Percentiles rank a stretch among this genome's conserved stretches.
Evolutionary conservation across 345 rosid species (phyloP).

Genomic region (Durio zibethinus): DNA sequence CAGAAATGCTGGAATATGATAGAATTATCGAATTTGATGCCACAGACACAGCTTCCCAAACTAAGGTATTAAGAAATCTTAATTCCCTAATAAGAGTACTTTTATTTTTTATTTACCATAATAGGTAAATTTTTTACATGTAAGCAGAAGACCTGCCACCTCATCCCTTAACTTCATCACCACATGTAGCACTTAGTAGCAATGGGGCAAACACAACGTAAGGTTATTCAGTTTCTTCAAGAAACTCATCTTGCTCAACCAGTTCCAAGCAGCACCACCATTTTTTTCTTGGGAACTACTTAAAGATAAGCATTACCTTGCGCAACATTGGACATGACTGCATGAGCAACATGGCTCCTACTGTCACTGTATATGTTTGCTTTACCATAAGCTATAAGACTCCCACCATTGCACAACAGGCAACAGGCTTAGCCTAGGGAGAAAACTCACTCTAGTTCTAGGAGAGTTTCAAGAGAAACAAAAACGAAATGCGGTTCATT

Average conservation of each 20-base stretch:
- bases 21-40: too few species aligned
- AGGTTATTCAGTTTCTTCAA: constrained; percentile 64
- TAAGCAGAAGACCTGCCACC: too few species aligned
- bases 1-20: neutral
- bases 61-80: too few species aligned
- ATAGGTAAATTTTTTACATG: too few species aligned
- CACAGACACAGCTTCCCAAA: too few species aligned
- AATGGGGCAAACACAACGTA: constrained; percentile 95
- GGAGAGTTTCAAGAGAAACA: neutral
- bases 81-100: too few species aligned
- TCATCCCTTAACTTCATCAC: too few species aligned
- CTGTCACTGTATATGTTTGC: constrained; percentile 40
- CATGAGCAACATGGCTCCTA: constrained; percentile 70
- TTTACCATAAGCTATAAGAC: constrained; percentile 76
- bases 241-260: constrained; percentile 99
- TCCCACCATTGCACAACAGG: constrained; percentile 66
- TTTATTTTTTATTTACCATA: too few species aligned
- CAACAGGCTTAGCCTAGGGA: constrained; percentile 3
- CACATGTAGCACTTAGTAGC: constrained; percentile 93
- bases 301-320: constrained; percentile 34
- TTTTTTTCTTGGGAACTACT: constrained; percentile 64
- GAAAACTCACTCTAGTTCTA: neutral
- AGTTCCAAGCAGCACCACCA: constrained; percentile 91
- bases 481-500: neutral
- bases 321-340: constrained; percentile 34